A percentile compares a stretch with the other conserved stretches of the same genome.
These are phyloP conservation scores for Zymoseptoria tritici DNA, from an alignment of 2,329 filamentous ascomycete species.

Conservation along the genomic window DNA sequence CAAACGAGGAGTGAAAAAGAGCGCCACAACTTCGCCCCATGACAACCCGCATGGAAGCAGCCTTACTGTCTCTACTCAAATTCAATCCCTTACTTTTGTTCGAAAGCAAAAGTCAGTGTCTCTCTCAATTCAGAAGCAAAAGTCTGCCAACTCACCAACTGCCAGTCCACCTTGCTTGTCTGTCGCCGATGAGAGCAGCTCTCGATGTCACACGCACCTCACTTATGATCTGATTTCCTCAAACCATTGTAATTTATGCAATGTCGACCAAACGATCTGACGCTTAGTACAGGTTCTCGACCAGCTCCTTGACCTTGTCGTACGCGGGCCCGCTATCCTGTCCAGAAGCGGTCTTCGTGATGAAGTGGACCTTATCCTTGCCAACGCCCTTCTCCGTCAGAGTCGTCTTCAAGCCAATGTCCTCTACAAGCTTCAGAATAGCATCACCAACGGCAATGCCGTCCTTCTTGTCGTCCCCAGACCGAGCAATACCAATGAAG, in stretches of 20 bases:
- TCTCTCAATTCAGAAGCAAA: not conserved
- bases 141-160: not conserved
- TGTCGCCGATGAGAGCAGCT: not conserved
- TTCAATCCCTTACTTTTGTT: not conserved
- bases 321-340: slow-evolving; percentile 37
- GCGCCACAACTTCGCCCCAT: too few relatives aligned
- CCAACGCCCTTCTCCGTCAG: slow-evolving; percentile 41
- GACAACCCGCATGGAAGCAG: too few relatives aligned
- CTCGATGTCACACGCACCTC: too few relatives aligned
- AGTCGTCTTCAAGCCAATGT: slow-evolving; percentile 39
- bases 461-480: slow-evolving; percentile 38
- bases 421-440: slow-evolving; percentile 38
- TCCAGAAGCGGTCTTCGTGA: slow-evolving; percentile 39
- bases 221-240: too few relatives aligned
- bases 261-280: too few relatives aligned
- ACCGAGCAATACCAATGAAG: slow-evolving; percentile 34
- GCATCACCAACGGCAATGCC: slow-evolving; percentile 39
- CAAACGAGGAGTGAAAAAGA: too few relatives aligned
- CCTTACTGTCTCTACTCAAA: too few relatives aligned
- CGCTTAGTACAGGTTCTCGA: slow-evolving; percentile 34
- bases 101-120: not conserved
- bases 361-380: slow-evolving; percentile 35
- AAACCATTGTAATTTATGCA: too few relatives aligned
- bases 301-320: slow-evolving; percentile 37
- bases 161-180: not conserved